Percentiles rank a stretch among this genome's conserved stretches.
Conservation (phyloP, 2,329 filamentous ascomycete genomes). For the Didymella segeticola region DNA sequence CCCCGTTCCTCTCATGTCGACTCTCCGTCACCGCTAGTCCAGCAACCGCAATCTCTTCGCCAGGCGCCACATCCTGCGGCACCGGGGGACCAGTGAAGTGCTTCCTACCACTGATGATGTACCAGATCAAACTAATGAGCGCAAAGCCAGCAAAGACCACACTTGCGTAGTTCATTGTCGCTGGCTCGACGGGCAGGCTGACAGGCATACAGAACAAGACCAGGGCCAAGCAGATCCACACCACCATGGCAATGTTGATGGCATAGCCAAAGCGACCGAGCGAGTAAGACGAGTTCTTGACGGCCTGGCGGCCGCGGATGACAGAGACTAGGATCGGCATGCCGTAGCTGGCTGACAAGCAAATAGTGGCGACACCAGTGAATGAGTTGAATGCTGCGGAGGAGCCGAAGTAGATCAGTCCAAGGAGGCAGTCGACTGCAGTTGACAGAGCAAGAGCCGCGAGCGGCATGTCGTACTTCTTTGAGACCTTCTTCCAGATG, state of each 20-base stretch:
- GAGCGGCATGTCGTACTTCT: conserved; percentile 71
- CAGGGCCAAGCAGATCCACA: conserved; percentile 73
- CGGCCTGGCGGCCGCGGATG: conserved; percentile 68
- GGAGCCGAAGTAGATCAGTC: conserved; percentile 80
- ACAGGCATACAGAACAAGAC: conserved; percentile 78
- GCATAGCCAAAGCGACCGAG: conserved; percentile 71
- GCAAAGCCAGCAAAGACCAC: conserved; percentile 52
- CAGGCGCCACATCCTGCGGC: conserved; percentile 43
- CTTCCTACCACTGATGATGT: conserved; percentile 48
- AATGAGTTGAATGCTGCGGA: conserved; percentile 80
- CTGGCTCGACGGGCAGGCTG: conserved; percentile 50
- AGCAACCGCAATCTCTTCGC: conserved; percentile 41
- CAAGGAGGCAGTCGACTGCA: conserved; percentile 71
- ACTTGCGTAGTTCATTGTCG: conserved; percentile 54
- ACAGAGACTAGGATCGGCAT: conserved; percentile 77
- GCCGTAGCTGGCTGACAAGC: conserved; percentile 76
- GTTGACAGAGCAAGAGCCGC: conserved; percentile 73
- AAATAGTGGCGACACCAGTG: conserved; percentile 81
- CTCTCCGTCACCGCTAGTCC: conserved; percentile 41
- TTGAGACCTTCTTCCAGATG: conserved; percentile 71
- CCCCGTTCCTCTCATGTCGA: conserved; percentile 31
- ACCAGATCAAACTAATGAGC: conserved; percentile 46
- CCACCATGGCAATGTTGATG: conserved; percentile 72
- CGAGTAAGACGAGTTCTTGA: conserved; percentile 71
- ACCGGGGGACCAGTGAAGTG: conserved; percentile 49